phyloP scores from a whole-genome alignment of 495 filamentous ascomycete genomes.

The Aspergillus baeticus region DNA sequence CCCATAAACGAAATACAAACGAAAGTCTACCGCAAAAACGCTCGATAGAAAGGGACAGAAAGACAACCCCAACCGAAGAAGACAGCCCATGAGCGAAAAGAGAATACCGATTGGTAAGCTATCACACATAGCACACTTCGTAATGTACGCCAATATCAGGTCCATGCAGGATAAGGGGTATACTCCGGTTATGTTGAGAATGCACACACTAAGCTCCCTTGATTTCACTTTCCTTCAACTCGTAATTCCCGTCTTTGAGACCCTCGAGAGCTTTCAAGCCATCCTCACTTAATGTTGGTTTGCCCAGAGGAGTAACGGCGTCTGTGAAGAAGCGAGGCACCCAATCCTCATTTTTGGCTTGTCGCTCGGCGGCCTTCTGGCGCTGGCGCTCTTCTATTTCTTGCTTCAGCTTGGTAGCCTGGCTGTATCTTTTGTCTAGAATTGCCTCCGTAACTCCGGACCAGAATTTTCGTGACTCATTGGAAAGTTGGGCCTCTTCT shows the following conservation, averaged over 20 bases:
- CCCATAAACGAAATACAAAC: neutral
- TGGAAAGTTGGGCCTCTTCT: constrained; percentile 69
- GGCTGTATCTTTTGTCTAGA: constrained; percentile 72
- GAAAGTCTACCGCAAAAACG: neutral
- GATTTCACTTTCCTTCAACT: constrained; percentile 46
- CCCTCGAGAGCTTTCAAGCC: constrained; percentile 68
- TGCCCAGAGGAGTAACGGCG: constrained; percentile 68
- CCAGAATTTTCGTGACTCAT: constrained; percentile 92
- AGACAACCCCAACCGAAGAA: neutral
- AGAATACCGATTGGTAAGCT: constrained; percentile 1
- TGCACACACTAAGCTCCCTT: constrained; percentile 37
- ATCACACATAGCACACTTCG: constrained; percentile 3
- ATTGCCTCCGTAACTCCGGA: constrained; percentile 85
- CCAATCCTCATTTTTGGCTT: constrained; percentile 65
- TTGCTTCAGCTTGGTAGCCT: constrained; percentile 82
- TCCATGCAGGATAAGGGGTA: constrained; percentile 2
- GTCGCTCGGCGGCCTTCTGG: constrained; percentile 75
- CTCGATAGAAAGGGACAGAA: neutral
- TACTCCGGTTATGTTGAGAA: constrained; percentile 4
- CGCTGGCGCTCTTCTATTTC: constrained; percentile 91
- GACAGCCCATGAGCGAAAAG: neutral
- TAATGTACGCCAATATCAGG: constrained; percentile 1
- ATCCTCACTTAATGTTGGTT: constrained; percentile 76
- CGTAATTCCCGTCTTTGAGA: constrained; percentile 62
- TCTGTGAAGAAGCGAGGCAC: constrained; percentile 87